Base-by-base conservation (phyloP, 163 green algal genomes). In the Chloromonas sp. region DNA sequence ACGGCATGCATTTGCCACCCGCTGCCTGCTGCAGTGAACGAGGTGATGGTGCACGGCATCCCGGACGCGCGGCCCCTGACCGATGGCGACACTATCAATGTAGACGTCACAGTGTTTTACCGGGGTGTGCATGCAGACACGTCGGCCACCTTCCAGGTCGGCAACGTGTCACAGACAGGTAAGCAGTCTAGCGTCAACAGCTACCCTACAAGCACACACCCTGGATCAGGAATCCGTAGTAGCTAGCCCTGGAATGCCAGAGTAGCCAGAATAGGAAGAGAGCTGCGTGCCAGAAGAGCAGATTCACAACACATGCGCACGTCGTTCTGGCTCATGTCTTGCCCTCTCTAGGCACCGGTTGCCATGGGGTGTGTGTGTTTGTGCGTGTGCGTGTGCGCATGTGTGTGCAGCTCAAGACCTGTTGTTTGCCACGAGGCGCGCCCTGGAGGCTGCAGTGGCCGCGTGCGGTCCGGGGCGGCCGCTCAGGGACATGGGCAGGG, bases 61-160 rank as follows among this genome's bases (percentile, higher is more conserved):
- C 96, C 96, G 2, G 96, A 99, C 90, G 92, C 83, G 13, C 87
- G 95, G n/a, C 77, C 2, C 57, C 81, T 89, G 84, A 60, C 14
- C 0, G 84, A 86, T 61, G 96, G 96, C 1, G 96, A 99, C 89
- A 97, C 98, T 78, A 82, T 99, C 80, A 99, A 98, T 88, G 95
- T 99, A 61, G 96, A 99, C 87, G 96, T 99, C 61, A 99, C 89
- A 1, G 87, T 86, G 0, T 92, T 83, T 76, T 70, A 94, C 71
- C 84, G 97, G 88, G 96, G 96, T 1, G 94, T 97, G 88, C 96
- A 98, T 87, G 96, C 96, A 60, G 96, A 99, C 88, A 98, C 95
- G 14, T 97, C 93, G 0, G 80, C 86, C 81, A 98, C 94, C 85
- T 98, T 98, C 78, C 90, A 91, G 59, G 92, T 95, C 0, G 96